Conservation (phyloP, 441 rosid genomes). For the Rhodomyrtus psidioides region DNA sequence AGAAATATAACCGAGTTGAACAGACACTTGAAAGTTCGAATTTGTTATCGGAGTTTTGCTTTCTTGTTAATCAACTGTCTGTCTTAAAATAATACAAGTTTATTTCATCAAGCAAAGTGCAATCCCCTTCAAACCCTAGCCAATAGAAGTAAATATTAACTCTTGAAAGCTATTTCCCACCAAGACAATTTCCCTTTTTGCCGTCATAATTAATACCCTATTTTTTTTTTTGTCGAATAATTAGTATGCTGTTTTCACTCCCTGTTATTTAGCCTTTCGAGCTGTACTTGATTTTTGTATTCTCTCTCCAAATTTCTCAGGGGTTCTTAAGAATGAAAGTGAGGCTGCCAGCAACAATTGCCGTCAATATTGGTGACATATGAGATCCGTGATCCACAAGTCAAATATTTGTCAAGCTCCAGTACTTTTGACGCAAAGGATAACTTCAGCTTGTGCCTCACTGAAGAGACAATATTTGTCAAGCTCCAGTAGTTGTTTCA, state of each 20-base stretch:
- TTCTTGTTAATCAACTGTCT: background rate
- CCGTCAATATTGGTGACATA: background rate
- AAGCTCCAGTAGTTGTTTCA: background rate
- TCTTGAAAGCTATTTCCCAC: background rate
- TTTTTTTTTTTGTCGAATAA: background rate
- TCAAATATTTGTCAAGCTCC: background rate
- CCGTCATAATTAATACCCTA: background rate
- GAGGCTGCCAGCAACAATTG: background rate
- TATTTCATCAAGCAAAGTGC: background rate
- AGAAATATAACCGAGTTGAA: background rate
- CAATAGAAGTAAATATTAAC: background rate
- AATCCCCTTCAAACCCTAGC: background rate
- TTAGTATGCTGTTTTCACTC: background rate
- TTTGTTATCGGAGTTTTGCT: background rate
- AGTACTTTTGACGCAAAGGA: background rate
- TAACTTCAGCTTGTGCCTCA: background rate
- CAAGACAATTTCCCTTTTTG: background rate
- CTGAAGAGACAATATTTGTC: background rate
- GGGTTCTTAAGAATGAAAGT: background rate
- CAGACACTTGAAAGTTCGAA: background rate
- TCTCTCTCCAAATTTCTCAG: background rate
- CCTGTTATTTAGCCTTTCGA: background rate
- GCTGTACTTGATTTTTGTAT: background rate
- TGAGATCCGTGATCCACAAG: conserved; percentile 19
- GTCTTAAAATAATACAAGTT: background rate